Conservation (phyloP, 441 rosid genomes). For the Adansonia gregorii region DNA sequence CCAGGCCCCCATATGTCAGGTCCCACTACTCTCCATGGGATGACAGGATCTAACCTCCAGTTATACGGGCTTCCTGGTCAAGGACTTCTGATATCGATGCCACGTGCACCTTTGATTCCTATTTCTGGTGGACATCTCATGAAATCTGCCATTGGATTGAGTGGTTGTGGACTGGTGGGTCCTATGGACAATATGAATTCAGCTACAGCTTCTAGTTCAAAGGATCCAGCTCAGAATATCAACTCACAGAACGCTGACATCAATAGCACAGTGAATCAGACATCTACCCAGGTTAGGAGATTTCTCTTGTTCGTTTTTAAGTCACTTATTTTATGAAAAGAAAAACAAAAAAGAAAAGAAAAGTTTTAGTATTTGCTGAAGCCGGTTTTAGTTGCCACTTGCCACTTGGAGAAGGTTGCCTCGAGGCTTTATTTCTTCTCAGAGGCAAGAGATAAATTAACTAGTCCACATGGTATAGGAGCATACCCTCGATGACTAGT, state of each 20-base stretch:
- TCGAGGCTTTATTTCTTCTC: neutral
- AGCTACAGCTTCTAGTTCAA: conserved; percentile 43
- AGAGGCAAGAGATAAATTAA: neutral
- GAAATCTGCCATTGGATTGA: conserved; percentile 43
- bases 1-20: conserved; percentile 44
- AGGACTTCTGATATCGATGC: conserved; percentile 53
- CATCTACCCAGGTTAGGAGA: conserved; percentile 56
- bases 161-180: conserved; percentile 36
- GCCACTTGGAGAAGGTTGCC: conserved; percentile 3
- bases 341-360: neutral
- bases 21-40: conserved; percentile 44
- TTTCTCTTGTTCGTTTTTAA: conserved; percentile 14
- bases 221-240: conserved; percentile 45
- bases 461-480: neutral
- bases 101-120: conserved; percentile 45
- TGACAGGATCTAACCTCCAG: conserved; percentile 51
- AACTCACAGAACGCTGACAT: conserved; percentile 37
- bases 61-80: conserved; percentile 54
- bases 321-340: conserved; percentile 14
- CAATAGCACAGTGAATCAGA: conserved; percentile 45
- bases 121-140: conserved; percentile 52
- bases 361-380: neutral
- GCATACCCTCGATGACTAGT: neutral
- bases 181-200: conserved; percentile 45
- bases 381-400: conserved; percentile 18